A percentile compares a stretch with the other conserved stretches of the same genome.
phyloP scores from a whole-genome alignment of 768 basidiomycete species.

The Mycena leptocephala region DNA sequence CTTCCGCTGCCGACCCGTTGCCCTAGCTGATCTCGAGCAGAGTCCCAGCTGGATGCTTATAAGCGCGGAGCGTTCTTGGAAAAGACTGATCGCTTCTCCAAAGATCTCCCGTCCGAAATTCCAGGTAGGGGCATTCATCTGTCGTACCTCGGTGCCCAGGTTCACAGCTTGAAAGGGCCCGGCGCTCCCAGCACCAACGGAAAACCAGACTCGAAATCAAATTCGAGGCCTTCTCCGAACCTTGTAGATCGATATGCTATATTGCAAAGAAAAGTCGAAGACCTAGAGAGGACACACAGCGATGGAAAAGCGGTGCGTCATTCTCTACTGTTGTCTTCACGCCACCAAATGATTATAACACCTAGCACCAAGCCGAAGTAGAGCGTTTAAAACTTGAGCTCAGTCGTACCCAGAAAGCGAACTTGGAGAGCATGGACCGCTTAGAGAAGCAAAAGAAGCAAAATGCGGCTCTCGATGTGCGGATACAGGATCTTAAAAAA shows the following conservation, averaged over 20 bases:
- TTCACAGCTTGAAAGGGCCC: constrained; percentile 49
- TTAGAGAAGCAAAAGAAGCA: constrained; percentile 78
- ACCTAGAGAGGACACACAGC: constrained; percentile 73
- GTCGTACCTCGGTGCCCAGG: not conserved
- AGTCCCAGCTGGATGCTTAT: constrained; percentile 65
- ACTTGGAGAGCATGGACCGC: constrained; percentile 67
- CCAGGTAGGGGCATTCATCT: constrained; percentile 54
- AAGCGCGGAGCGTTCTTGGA: constrained; percentile 75
- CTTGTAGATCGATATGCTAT: constrained; percentile 65
- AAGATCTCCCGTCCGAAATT: constrained; percentile 58
- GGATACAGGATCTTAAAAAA: constrained; percentile 76
- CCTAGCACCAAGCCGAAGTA: constrained; percentile 74
- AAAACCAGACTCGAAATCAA: constrained; percentile 45
- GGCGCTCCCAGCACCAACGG: constrained; percentile 47
- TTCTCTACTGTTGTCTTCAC: not conserved
- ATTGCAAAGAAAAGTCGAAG: constrained; percentile 77
- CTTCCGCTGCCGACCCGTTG: not conserved
- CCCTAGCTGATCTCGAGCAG: constrained; percentile 37
- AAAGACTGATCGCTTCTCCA: constrained; percentile 67
- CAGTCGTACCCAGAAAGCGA: constrained; percentile 61
- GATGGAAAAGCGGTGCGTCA: constrained; percentile 74
- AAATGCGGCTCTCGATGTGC: constrained; percentile 68
- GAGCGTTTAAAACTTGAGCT: constrained; percentile 75
- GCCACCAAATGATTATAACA: not conserved
- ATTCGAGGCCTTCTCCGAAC: constrained; percentile 36